Evolutionary conservation across 1,284 basidiomycete genomes (phyloP), one percentile per base, ranked within the genome.

Genomic region (Dichomitus squalens): DNA sequence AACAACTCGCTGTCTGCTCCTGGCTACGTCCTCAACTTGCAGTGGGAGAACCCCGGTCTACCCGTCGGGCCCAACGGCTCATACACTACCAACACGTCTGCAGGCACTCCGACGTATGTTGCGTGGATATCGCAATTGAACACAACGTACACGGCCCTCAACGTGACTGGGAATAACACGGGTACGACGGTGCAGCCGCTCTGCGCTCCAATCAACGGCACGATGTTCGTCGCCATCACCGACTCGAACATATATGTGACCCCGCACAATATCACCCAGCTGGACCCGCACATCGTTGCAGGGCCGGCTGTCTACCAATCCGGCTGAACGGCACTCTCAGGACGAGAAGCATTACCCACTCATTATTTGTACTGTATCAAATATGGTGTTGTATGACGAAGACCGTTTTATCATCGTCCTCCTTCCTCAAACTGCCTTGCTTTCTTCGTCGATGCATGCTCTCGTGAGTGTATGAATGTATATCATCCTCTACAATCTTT

Each of bases 101-200:
- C 82, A 0, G 77, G 78, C 3, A 43, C 16, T 29, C 34, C 38
- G 3, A 40, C 74, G 73, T 80, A 65, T 41, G 77, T 72, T 43
- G 83, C 78, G 36, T 86, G 82, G 79, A 79, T 87, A 44, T 79
- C 76, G 25, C 85, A 88, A 68, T 70, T 86, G 52, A 88, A 88
- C 75, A 78, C 78, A n/a, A 88, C 86, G 14, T 88, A 82, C 72
- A 82, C 82, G 5, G 75, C 77, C 0, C 70, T 84, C 21, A 71
- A 74, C 34, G 76, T 79, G 57, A 66, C 82, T 50, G 78, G 73
- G 52, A 72, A 69, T 14, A 76, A 76, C 59, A 73, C 72, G 21
- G 84, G 77, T 0, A 73, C 68, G 9, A 84, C 82, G 8, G 67
- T 71, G 36, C 84, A 87, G 64, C 84, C 84, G 5, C 58, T 73